phyloP scores from a whole-genome alignment of 768 basidiomycete genomes.

The Leccinum pellstonianum region DNA sequence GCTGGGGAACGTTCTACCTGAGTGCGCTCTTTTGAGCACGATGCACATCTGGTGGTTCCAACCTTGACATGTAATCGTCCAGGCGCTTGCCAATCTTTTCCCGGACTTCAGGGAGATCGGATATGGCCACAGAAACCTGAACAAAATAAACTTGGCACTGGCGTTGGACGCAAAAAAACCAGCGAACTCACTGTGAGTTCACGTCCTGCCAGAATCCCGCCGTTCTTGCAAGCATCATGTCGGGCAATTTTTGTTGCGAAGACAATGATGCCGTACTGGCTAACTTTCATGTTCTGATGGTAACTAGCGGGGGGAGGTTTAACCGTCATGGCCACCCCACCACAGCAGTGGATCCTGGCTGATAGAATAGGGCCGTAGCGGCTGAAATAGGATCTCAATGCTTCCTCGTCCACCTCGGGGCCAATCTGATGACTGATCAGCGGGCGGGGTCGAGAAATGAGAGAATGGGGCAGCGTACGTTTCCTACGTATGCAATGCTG shows the following conservation, averaged over 20 bases:
- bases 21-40: constrained; percentile 26
- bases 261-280: constrained; percentile 52
- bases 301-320: constrained; percentile 25
- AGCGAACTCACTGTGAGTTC: constrained; percentile 40
- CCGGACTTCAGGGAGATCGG: constrained; percentile 35
- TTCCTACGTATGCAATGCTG: constrained; percentile 55
- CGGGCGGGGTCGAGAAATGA: constrained; percentile 1
- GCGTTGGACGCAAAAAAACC: not conserved
- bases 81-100: constrained; percentile 31
- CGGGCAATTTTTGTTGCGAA: constrained; percentile 41
- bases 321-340: constrained; percentile 30
- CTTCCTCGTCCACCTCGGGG: constrained; percentile 28
- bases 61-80: constrained; percentile 21
- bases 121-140: constrained; percentile 29
- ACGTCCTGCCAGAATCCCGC: constrained; percentile 39
- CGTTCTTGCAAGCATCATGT: constrained; percentile 40
- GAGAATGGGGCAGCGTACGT: constrained; percentile 43
- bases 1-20: constrained; percentile 13
- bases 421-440: constrained; percentile 29
- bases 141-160: not conserved
- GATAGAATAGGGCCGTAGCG: constrained; percentile 25
- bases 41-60: constrained; percentile 15
- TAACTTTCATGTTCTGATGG: constrained; percentile 39
- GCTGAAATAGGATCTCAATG: constrained; percentile 23
- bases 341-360: constrained; percentile 31